Conservation (phyloP, 768 basidiomycete genomes). For the Leccinum incarnatum region DNA sequence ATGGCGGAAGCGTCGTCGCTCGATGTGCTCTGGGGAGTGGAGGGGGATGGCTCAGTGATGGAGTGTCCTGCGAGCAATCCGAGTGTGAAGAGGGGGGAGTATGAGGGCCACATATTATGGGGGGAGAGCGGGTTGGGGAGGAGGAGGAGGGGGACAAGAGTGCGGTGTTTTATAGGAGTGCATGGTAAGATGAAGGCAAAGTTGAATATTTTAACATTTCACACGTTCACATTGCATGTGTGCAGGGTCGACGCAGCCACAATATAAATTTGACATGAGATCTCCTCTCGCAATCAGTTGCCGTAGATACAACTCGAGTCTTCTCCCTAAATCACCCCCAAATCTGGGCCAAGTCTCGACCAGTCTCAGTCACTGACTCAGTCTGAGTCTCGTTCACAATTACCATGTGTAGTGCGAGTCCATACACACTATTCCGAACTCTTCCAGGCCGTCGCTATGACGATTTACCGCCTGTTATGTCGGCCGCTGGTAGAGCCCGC, state of each 20-base stretch:
- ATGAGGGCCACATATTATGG: conserved; percentile 28
- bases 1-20: conserved; percentile 36
- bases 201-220: conserved; percentile 18
- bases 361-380: too few relatives aligned
- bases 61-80: conserved; percentile 46
- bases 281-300: conserved; percentile 14
- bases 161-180: conserved; percentile 15
- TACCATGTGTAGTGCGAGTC: not conserved
- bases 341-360: not conserved
- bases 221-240: conserved; percentile 13
- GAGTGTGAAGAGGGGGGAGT: conserved; percentile 65
- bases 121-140: not conserved
- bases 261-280: conserved; percentile 1
- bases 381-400: not conserved
- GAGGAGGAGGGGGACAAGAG: not conserved
- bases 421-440: not conserved
- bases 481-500: not conserved
- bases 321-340: not conserved
- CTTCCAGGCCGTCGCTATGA: conserved; percentile 5
- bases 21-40: not conserved
- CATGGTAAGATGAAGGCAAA: conserved; percentile 8
- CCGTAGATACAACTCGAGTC: conserved; percentile 6
- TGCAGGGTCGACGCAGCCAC: conserved; percentile 17
- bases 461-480: not conserved
- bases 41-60: not conserved